These are phyloP conservation scores for Curvularia verruculosa DNA, from an alignment of 2,329 filamentous ascomycete species.

Conservation along the genomic window DNA sequence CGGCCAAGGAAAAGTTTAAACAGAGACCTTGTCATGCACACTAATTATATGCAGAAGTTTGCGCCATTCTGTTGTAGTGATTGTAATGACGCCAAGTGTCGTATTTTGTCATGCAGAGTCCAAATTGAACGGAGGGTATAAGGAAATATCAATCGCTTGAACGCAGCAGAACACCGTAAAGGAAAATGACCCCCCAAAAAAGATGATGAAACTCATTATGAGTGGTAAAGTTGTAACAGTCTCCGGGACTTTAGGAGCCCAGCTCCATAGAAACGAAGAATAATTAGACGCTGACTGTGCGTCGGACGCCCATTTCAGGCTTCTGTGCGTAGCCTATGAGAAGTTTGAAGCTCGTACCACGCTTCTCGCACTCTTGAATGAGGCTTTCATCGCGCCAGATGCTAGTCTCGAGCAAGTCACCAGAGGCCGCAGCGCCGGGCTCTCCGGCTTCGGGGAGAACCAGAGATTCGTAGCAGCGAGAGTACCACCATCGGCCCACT, in stretches of 20 bases:
- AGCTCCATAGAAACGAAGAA: slow-evolving; percentile 35
- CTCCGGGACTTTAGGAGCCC: slow-evolving; percentile 41
- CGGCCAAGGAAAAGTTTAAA: slow-evolving; percentile 23
- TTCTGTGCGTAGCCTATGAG: slow-evolving; percentile 91
- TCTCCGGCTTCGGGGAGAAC: slow-evolving; percentile 52
- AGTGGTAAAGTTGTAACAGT: slow-evolving; percentile 17
- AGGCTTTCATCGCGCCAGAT: slow-evolving; percentile 81
- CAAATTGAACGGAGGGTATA: slow-evolving; percentile 37
- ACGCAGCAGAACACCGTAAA: slow-evolving; percentile 37
- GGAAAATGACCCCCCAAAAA: slow-evolving; percentile 13
- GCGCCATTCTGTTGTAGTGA: slow-evolving; percentile 26
- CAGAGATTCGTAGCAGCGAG: slow-evolving; percentile 82
- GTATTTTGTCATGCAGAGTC: slow-evolving; percentile 40
- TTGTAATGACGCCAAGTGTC: slow-evolving; percentile 30
- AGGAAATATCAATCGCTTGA: slow-evolving; percentile 44
- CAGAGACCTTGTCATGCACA: slow-evolving; percentile 17
- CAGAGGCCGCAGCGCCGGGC: slow-evolving; percentile 41
- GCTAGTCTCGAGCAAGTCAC: slow-evolving; percentile 58
- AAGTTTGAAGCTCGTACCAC: slow-evolving; percentile 85
- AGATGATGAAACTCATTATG: slow-evolving; percentile 21
- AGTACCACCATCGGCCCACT: slow-evolving; percentile 97
- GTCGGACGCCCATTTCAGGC: slow-evolving; percentile 59
- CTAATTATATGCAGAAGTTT: slow-evolving; percentile 28
- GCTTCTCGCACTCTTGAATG: slow-evolving; percentile 82
- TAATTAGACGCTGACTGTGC: slow-evolving; percentile 57